Conservation (phyloP, 1,284 basidiomycete species). For the Microbotryum intermedium region DNA sequence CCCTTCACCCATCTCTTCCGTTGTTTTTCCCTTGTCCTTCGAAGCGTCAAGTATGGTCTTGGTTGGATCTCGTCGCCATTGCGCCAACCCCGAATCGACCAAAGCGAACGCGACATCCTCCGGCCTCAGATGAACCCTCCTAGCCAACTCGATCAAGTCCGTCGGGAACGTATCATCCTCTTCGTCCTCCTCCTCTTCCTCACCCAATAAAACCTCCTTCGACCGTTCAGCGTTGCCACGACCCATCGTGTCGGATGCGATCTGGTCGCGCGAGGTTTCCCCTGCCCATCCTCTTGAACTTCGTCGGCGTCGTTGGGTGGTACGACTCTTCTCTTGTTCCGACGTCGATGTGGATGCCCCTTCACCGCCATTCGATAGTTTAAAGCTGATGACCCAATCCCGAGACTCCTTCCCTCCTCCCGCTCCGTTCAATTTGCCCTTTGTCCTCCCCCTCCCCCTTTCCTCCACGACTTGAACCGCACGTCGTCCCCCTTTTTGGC, state of each 20-base stretch:
- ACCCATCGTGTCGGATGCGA: neutral
- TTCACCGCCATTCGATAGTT: too few species aligned
- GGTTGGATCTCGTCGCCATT: slow-evolving; percentile 35
- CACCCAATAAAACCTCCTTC: too few species aligned
- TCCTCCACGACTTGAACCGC: neutral
- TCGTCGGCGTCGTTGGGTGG: neutral
- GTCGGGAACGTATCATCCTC: slow-evolving; percentile 15
- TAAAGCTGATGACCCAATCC: slow-evolving; percentile 7
- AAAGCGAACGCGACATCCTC: slow-evolving; percentile 84
- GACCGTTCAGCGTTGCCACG: neutral
- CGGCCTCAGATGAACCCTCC: slow-evolving; percentile 50
- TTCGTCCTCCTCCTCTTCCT: neutral
- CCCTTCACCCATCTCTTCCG: neutral
- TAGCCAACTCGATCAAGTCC: slow-evolving; percentile 14
- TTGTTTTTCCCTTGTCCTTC: slow-evolving; percentile 3
- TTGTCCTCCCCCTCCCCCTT: slow-evolving; percentile 9
- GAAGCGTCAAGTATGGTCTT: neutral
- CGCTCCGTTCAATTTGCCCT: too few species aligned
- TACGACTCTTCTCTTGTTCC: neutral
- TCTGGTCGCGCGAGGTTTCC: neutral
- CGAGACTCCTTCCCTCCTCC: slow-evolving; percentile 9
- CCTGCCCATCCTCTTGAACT: slow-evolving; percentile 12
- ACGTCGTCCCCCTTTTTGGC: slow-evolving; percentile 18
- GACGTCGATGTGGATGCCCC: too few species aligned
- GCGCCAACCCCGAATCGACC: slow-evolving; percentile 72